phyloP scores from a whole-genome alignment of 1,139 yeast genomes.

The Protomyces inouyei region DNA sequence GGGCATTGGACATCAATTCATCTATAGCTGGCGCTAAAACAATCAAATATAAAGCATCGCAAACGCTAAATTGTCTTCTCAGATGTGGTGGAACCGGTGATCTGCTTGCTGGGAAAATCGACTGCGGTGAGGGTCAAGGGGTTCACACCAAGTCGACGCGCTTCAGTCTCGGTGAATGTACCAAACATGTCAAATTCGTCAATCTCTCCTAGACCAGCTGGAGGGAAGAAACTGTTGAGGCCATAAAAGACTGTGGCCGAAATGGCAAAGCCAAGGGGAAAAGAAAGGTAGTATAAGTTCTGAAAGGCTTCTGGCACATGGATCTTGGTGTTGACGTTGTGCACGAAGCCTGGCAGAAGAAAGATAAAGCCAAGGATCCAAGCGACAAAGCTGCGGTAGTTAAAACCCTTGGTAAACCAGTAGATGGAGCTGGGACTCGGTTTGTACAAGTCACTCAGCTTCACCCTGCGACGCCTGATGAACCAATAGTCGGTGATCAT shows the following conservation, averaged over 20 bases:
- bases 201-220: constrained; percentile 39
- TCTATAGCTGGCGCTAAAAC: too few relatives aligned
- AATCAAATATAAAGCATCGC: too few relatives aligned
- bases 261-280: constrained; percentile 40
- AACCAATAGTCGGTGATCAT: constrained; percentile 34
- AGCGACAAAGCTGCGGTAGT: constrained; percentile 72
- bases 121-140: neutral
- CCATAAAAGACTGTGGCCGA: constrained; percentile 43
- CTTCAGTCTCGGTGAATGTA: constrained; percentile 36
- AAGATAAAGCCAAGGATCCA: constrained; percentile 70
- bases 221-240: constrained; percentile 42
- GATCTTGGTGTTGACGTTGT: constrained; percentile 3
- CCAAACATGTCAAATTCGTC: constrained; percentile 44
- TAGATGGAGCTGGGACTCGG: constrained; percentile 48
- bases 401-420: constrained; percentile 54
- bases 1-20: too few relatives aligned
- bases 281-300: constrained; percentile 14
- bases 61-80: too few relatives aligned
- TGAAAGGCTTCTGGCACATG: neutral
- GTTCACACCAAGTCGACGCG: constrained; percentile 31
- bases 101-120: neutral
- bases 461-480: constrained; percentile 40
- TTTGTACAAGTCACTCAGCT: constrained; percentile 55
- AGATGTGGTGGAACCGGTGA: too few relatives aligned
- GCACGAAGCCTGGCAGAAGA: constrained; percentile 56